Percentiles rank a stretch among this genome's conserved stretches.
Conservation (phyloP, 2,329 filamentous ascomycete genomes). For the Monilinia aucupariae region DNA sequence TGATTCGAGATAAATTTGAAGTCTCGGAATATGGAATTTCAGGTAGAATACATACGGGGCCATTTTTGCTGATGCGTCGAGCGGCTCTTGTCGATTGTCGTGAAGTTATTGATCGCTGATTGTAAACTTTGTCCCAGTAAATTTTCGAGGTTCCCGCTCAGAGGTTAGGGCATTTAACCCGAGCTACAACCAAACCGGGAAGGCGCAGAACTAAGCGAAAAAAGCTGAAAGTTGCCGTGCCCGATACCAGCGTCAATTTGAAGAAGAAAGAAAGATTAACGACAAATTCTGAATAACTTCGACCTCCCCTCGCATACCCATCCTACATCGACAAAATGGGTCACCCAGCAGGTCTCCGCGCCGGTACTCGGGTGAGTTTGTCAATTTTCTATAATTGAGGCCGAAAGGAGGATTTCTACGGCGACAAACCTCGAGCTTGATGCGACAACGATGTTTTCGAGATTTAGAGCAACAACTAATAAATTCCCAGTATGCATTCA, state of each 20-base stretch:
- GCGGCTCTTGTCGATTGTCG: conserved; percentile 19
- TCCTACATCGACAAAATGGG: conserved; percentile 38
- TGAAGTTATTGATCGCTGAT: conserved; percentile 14
- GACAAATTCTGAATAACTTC: conserved; percentile 21
- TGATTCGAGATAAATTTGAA: background rate
- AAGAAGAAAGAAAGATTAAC: conserved; percentile 13
- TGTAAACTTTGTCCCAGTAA: conserved; percentile 9
- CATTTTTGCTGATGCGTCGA: conserved; percentile 36
- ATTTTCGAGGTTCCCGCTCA: conserved; percentile 1
- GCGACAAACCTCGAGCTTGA: conserved; percentile 13
- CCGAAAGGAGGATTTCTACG: conserved; percentile 1
- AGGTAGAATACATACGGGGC: conserved; percentile 34
- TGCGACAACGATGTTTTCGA: background rate
- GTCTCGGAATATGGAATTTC: background rate
- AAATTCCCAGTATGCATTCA: conserved; percentile 73
- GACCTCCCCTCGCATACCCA: conserved; percentile 21
- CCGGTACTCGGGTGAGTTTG: conserved; percentile 71
- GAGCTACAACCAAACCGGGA: conserved; percentile 4
- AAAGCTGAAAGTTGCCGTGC: conserved; percentile 11
- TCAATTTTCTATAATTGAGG: background rate
- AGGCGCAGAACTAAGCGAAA: conserved; percentile 12
- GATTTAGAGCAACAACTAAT: conserved; percentile 16
- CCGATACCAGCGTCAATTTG: conserved; percentile 10
- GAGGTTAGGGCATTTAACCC: conserved; percentile 16
- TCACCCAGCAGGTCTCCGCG: conserved; percentile 79